These are phyloP conservation scores for Nannizziopsis arthrosporioides DNA, from an alignment of 2,329 filamentous ascomycete species.

Conservation along the genomic window DNA sequence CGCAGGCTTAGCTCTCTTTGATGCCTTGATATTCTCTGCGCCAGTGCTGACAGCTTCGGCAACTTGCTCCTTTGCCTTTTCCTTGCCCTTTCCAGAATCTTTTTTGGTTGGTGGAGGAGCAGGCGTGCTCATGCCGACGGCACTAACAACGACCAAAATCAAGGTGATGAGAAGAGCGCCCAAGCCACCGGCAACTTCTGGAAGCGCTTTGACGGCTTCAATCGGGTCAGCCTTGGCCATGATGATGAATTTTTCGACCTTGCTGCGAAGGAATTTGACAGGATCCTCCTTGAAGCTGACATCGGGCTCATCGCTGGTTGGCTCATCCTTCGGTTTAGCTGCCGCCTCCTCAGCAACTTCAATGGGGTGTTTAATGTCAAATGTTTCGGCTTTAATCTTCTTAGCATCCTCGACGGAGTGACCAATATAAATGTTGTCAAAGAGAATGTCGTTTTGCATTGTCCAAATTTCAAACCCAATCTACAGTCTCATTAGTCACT, in stretches of 20 bases:
- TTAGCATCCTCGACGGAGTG: constrained; percentile 89
- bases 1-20: constrained; percentile 45
- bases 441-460: constrained; percentile 97
- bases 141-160: constrained; percentile 56
- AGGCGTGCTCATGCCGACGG: constrained; percentile 52
- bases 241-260: constrained; percentile 79
- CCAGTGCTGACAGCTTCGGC: constrained; percentile 50
- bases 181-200: constrained; percentile 76
- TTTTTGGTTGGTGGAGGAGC: constrained; percentile 58
- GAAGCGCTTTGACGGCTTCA: constrained; percentile 76
- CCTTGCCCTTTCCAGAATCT: constrained; percentile 63
- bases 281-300: constrained; percentile 88
- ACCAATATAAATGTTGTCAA: constrained; percentile 99
- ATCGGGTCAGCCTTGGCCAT: constrained; percentile 74
- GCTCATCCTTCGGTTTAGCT: constrained; percentile 59
- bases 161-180: constrained; percentile 58
- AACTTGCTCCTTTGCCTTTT: constrained; percentile 50
- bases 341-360: constrained; percentile 73
- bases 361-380: constrained; percentile 71
- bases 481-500: constrained; percentile 33
- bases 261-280: constrained; percentile 76
- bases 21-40: constrained; percentile 64
- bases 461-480: constrained; percentile 99
- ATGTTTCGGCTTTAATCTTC: constrained; percentile 80
- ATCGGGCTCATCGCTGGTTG: constrained; percentile 43